phyloP scores from a whole-genome alignment of 1,284 basidiomycete genomes.

The Trametes pubescens region DNA sequence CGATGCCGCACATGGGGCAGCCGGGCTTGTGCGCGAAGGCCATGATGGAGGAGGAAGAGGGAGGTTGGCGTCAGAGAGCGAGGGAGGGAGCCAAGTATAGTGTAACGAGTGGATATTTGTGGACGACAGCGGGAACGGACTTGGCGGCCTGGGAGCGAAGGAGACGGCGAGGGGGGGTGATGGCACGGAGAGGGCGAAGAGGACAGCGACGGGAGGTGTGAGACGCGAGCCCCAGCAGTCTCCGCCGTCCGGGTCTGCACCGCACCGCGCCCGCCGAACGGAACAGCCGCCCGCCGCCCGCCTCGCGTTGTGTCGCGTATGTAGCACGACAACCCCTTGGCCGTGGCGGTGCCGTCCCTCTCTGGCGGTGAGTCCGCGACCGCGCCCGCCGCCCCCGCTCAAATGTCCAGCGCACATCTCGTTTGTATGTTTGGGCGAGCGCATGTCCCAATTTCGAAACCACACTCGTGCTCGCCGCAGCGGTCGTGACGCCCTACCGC shows the following conservation, averaged over 20 bases:
- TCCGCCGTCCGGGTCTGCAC: background rate
- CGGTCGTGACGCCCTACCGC: background rate
- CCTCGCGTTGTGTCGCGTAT: background rate
- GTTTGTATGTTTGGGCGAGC: background rate
- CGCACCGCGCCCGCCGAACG: background rate
- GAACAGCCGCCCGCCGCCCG: background rate
- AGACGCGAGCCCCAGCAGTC: background rate
- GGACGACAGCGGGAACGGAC: background rate
- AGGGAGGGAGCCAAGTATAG: conserved; percentile 6
- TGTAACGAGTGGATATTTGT: conserved; percentile 3
- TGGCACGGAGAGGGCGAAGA: conserved; percentile 4
- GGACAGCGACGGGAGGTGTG: conserved; percentile 1
- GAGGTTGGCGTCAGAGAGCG: background rate
- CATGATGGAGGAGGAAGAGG: conserved; percentile 43
- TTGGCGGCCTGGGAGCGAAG: background rate
- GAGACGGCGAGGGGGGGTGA: background rate
- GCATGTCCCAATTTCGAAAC: background rate
- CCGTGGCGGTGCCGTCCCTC: background rate
- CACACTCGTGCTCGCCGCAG: background rate
- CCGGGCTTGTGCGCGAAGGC: conserved; percentile 68
- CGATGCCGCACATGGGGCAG: conserved; percentile 79
- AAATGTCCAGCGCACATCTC: background rate
- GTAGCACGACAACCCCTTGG: background rate
- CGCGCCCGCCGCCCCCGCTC: no score
- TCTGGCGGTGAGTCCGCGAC: no score